Base-by-base conservation (phyloP, 2,329 filamentous ascomycete genomes). In the Fusarium longipes region DNA sequence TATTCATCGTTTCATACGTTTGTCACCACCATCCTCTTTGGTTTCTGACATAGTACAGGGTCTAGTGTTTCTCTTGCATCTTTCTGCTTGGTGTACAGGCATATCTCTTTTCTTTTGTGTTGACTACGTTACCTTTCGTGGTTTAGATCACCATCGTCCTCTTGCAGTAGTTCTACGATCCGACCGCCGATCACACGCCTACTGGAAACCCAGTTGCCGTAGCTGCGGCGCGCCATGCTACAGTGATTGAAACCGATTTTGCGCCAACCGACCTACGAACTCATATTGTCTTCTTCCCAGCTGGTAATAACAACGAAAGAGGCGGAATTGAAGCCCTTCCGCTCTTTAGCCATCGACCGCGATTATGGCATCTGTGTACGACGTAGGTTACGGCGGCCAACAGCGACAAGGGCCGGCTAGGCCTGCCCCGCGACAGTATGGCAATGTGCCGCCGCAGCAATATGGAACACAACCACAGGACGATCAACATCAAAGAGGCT, bases 311-410 rank as follows among this genome's bases (percentile, higher is more conserved):
- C 35, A 53, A 29, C 36, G 36, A 20, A 38, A 32, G 57, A 68
- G 36, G 27, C 14, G 25, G 32, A 48, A 25, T 25, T 29, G 24
- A 39, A 29, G 8, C 39, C 57, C 25, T 29, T 56, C 29, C 32
- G 30, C n/a, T 55, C 49, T 32, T 17, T 51, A 32, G 45, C 51
- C 42, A 38, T 36, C 32, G 44, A 42, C 45, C 50, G 40, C 35
- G 50, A 38, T 30, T 17, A 87, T 87, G 85, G 82, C 84, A 43
- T 48, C 45, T 48, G n/a, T 32, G 22, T 86, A 86, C 72, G 81
- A 85, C 64, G 80, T 78, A 63, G 81, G 70, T n/a, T 74, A 74
- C 61, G 78, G 78, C 57, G 78, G 71, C 42, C 80, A 82, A 51
- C 81, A 84, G 70, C 81, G 82, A 57, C 80, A 78, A 30, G 81